Percentiles rank a stretch among this genome's conserved stretches.
Conservation (phyloP, 1,284 basidiomycete genomes). For the Tilletia walkeri region DNA sequence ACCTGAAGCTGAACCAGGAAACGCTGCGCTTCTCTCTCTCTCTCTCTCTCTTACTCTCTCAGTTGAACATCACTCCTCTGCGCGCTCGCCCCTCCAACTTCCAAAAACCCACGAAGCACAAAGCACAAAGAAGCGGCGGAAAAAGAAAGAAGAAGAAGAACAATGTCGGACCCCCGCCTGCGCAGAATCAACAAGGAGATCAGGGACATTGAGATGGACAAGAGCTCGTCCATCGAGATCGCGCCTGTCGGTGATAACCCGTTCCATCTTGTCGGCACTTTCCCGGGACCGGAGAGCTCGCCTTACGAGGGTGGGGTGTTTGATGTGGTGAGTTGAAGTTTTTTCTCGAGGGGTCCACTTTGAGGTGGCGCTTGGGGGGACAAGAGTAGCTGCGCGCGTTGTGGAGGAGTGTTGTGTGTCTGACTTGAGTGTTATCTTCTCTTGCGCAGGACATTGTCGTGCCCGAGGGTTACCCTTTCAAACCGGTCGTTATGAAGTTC, state of each 20-base stretch:
- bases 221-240: slow-evolving; percentile 76
- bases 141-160: not conserved
- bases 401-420: not conserved
- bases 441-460: slow-evolving; percentile 80
- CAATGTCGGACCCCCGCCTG: slow-evolving; percentile 18
- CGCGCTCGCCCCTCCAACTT: too few species aligned
- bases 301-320: slow-evolving; percentile 92
- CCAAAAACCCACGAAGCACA: too few species aligned
- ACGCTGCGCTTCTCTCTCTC: too few species aligned
- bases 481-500: slow-evolving; percentile 85
- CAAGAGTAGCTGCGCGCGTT: too few species aligned
- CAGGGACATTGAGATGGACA: slow-evolving; percentile 89
- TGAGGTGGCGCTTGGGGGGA: too few species aligned
- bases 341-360: not conserved
- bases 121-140: too few species aligned
- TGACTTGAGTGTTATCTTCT: not conserved
- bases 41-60: too few species aligned
- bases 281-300: slow-evolving; percentile 64
- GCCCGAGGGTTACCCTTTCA: slow-evolving; percentile 87
- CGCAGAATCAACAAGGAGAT: slow-evolving; percentile 40
- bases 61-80: too few species aligned
- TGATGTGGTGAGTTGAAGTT: slow-evolving; percentile 69
- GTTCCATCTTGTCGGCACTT: slow-evolving; percentile 40
- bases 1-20: too few species aligned
- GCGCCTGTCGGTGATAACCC: slow-evolving; percentile 69